Conservation (phyloP, 1,284 basidiomycete species). For the Fomitopsis schrenkii region DNA sequence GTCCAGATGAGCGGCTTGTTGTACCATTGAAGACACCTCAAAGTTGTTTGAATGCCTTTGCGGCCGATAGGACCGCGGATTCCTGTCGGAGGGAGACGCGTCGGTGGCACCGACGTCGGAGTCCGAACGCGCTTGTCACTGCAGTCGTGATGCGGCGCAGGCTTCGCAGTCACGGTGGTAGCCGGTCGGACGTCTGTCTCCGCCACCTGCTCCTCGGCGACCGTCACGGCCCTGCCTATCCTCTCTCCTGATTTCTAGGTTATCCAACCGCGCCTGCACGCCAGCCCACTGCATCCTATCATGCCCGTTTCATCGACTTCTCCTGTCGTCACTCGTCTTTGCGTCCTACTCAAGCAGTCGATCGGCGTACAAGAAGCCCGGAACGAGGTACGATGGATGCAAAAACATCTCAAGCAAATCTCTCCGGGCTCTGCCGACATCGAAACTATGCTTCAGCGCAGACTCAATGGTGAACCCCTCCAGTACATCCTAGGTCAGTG, state of each 20-base stretch:
- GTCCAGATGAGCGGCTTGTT: too few species aligned
- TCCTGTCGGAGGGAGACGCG: background rate
- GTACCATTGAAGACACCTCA: too few species aligned
- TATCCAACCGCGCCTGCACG: background rate
- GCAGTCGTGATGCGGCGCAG: background rate
- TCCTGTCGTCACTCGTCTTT: constrained; percentile 15
- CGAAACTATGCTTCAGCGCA: constrained; percentile 47
- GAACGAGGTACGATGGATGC: constrained; percentile 63
- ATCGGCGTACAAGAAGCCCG: constrained; percentile 35
- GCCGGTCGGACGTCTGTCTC: background rate
- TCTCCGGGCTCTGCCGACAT: constrained; percentile 23
- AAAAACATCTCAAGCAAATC: constrained; percentile 28
- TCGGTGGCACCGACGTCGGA: background rate
- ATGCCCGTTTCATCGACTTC: constrained; percentile 8
- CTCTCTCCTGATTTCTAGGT: background rate
- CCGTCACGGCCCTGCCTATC: background rate
- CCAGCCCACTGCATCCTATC: background rate
- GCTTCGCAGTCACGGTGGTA: too few species aligned
- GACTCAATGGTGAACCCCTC: constrained; percentile 73
- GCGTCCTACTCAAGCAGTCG: constrained; percentile 16
- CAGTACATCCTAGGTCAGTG: constrained; percentile 84
- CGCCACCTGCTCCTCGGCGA: background rate
- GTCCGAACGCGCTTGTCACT: background rate
- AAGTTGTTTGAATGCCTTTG: too few species aligned
- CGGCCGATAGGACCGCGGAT: too few species aligned